Evolutionary conservation across 345 rosid genomes (phyloP).

Genomic region (Triadica sebifera): DNA sequence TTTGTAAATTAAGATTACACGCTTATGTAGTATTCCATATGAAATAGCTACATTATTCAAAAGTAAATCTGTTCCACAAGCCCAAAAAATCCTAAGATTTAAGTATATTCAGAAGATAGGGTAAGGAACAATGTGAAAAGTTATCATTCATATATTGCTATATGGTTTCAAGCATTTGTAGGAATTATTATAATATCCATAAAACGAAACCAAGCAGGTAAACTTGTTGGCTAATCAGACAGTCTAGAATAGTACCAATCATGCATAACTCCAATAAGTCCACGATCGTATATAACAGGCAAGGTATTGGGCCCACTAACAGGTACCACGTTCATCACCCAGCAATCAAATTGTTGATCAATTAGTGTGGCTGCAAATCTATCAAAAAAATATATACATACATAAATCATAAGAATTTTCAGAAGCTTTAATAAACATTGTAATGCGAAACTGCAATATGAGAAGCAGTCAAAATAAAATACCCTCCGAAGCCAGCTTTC

Average conservation of each 20-base stretch:
- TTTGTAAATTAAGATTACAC: too few relatives aligned
- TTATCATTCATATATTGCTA: not conserved
- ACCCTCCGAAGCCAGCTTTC: conserved; percentile 99
- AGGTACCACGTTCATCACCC: conserved; percentile 94
- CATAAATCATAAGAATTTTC: conserved; percentile 9
- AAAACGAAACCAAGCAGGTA: conserved; percentile 7
- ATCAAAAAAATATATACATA: conserved; percentile 25
- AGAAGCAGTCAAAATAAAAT: conserved; percentile 19
- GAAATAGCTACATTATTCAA: not conserved
- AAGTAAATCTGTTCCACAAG: not conserved
- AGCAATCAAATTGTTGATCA: conserved; percentile 62
- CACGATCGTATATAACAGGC: conserved; percentile 95
- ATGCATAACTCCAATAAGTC: conserved; percentile 90
- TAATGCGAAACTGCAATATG: conserved; percentile 6
- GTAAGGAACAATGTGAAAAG: not conserved
- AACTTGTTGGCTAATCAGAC: not conserved
- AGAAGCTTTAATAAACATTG: not conserved
- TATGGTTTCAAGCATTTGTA: not conserved
- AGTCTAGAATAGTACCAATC: conserved; percentile 67
- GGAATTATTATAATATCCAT: not conserved
- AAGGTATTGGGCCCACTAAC: conserved; percentile 84
- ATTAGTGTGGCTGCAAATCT: conserved; percentile 89
- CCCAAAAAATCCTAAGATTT: not conserved
- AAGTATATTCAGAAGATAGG: not conserved
- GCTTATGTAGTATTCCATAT: not conserved